Evolutionary conservation across 2,329 filamentous ascomycete species (phyloP), one percentile per base, ranked within the genome.

Genomic region (Ceratocystis huliohia): DNA sequence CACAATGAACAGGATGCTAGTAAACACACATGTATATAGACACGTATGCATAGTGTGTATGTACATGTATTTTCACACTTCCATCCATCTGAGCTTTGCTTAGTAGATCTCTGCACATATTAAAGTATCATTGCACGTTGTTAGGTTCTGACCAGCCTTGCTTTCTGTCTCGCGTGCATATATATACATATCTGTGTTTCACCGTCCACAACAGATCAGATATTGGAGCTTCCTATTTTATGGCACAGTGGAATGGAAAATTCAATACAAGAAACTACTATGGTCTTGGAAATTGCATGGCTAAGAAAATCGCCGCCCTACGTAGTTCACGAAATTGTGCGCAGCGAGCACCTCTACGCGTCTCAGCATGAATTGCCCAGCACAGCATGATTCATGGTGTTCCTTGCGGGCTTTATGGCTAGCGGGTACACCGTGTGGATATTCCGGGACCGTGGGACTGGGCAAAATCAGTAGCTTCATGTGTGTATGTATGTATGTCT

Each of bases 111-210:
- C 15, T 7, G 33, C 25, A 33, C 28, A 59, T 30, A 59, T 59
- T 17, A 59, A 3, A 13, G 53, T 59, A 10, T 30, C n/a, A 59
- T 59, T 59, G 4, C 7, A 22, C 25, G 25, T 57, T 57, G 53
- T 57, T 57, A 57, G 53, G 22, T 57, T 22, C 53, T 57, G 53
- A 59, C 53, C 53, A 17, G 53, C 33, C 53, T 59, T 59, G 53
- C n/a, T 59, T 17, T 13, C 25, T 25, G 13, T 33, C 6, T 30
- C 33, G 28, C 15, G 15, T 59, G 28, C 53, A 59, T 59, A 20
- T 28, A 33, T 28, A 33, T 59, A 30, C 46, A 50, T 50, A 50
- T 50, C 10, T 59, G 53, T 33, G 33, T 59, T 33, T 30, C 22
- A 22, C 53, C 33, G 22, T 33, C 13, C 25, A 59, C 53, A 59